phyloP scores from a whole-genome alignment of 139 green algal genomes.

The Tetraselmis chui region DNA sequence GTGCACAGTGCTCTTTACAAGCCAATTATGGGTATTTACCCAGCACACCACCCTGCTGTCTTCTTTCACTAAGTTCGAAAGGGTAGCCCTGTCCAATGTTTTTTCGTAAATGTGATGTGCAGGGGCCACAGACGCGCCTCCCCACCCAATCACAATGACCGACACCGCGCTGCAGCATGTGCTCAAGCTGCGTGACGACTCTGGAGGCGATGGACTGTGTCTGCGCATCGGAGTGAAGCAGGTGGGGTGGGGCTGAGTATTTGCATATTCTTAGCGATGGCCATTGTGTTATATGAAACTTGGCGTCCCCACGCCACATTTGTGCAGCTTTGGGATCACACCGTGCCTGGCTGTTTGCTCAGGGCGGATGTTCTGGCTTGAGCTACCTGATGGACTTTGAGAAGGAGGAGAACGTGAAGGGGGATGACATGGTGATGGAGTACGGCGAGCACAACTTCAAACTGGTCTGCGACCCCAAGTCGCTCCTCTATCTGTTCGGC shows the following conservation, averaged over 20 bases:
- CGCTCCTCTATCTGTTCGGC: constrained; percentile 89
- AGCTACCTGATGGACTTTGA: constrained; percentile 90
- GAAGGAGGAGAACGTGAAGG: constrained; percentile 45
- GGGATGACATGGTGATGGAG: constrained; percentile 47
- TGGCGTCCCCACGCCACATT: too few species aligned
- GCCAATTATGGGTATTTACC: too few species aligned
- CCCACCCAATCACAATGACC: constrained; percentile 62
- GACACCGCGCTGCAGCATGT: constrained; percentile 70
- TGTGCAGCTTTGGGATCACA: neutral
- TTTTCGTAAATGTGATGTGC: too few species aligned
- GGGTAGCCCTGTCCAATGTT: too few species aligned
- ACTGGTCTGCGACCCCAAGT: constrained; percentile 82
- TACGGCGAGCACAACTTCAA: constrained; percentile 42
- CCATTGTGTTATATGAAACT: too few species aligned
- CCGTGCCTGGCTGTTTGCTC: neutral
- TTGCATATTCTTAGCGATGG: too few species aligned
- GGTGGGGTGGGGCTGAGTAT: too few species aligned
- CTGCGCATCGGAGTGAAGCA: constrained; percentile 67
- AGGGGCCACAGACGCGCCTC: too few species aligned
- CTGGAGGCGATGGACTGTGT: constrained; percentile 38
- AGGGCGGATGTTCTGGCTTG: constrained; percentile 68
- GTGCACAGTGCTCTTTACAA: too few species aligned
- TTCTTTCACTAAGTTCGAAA: too few species aligned
- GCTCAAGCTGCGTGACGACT: constrained; percentile 54
- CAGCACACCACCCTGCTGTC: too few species aligned